A percentile compares a stretch with the other conserved stretches of the same genome.
Conservation (phyloP, 164 flowering plant species). For the Akebia trifoliata region DNA sequence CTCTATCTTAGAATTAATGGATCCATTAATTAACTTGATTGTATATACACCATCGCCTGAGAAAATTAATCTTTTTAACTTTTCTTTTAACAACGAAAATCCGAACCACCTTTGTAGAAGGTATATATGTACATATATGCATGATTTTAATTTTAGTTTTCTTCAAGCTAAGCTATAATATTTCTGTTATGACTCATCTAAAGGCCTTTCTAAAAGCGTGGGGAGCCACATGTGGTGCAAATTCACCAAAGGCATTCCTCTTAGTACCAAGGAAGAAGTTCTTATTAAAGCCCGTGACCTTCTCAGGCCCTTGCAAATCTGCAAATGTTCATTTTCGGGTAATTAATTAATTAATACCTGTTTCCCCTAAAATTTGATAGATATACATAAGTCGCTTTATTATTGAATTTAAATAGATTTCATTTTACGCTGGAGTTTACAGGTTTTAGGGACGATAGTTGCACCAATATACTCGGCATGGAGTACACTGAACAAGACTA, state of each 20-base stretch:
- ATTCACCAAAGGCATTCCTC: neutral
- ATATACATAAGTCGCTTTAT: too few relatives aligned
- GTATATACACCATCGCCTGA: too few relatives aligned
- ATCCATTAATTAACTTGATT: too few relatives aligned
- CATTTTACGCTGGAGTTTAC: neutral
- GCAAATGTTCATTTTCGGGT: neutral
- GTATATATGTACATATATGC: neutral
- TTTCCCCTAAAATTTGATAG: too few relatives aligned
- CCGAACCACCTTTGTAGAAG: too few relatives aligned
- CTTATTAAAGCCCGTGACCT: constrained; percentile 2
- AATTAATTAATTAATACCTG: neutral
- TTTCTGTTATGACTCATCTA: too few relatives aligned
- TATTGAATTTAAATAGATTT: neutral
- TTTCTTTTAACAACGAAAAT: too few relatives aligned
- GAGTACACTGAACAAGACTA: neutral
- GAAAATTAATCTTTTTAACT: neutral
- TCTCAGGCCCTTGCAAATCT: constrained; percentile 13
- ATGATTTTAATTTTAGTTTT: too few relatives aligned
- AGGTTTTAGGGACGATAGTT: neutral
- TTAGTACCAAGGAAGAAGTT: constrained; percentile 5
- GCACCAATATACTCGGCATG: neutral
- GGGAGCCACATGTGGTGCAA: neutral
- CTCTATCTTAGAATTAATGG: too few relatives aligned
- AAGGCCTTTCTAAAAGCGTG: constrained; percentile 15
- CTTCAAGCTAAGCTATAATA: too few relatives aligned